Evolutionary conservation across 345 rosid species (phyloP).

Genomic region (Passiflora organensis): DNA sequence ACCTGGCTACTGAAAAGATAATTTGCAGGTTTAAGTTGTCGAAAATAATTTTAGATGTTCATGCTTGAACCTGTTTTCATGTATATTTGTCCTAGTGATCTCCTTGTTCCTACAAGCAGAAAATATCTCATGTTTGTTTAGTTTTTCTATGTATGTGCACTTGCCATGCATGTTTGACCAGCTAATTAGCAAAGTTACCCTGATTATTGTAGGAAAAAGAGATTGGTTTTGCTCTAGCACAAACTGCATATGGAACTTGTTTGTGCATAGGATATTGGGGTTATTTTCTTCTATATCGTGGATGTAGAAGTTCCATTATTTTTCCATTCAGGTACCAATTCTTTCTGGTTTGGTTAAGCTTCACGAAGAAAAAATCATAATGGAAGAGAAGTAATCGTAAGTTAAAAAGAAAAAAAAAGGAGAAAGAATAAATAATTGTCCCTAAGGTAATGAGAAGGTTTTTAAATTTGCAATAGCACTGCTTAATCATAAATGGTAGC

Average conservation of each 20-base stretch:
- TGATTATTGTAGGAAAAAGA: constrained; percentile 52
- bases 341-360: constrained; percentile 5
- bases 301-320: constrained; percentile 44
- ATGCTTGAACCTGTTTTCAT: neutral
- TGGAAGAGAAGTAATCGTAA: too few species aligned
- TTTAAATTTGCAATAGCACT: too few species aligned
- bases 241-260: constrained; percentile 76
- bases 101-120: neutral
- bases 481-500: too few species aligned
- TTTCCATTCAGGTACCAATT: constrained; percentile 77
- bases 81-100: neutral
- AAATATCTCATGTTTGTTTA: neutral
- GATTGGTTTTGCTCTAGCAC: constrained; percentile 64
- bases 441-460: too few species aligned
- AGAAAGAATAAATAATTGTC: too few species aligned
- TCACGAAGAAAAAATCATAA: too few species aligned
- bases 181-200: neutral
- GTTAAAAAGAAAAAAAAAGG: too few species aligned
- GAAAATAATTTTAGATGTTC: neutral
- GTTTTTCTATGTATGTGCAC: neutral
- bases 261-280: constrained; percentile 82
- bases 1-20: neutral
- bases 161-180: neutral
- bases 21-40: neutral
- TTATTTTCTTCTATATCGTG: constrained; percentile 54